Evolutionary conservation across 306 rosid genomes (phyloP).

Genomic region (Ormosia semicastrata): DNA sequence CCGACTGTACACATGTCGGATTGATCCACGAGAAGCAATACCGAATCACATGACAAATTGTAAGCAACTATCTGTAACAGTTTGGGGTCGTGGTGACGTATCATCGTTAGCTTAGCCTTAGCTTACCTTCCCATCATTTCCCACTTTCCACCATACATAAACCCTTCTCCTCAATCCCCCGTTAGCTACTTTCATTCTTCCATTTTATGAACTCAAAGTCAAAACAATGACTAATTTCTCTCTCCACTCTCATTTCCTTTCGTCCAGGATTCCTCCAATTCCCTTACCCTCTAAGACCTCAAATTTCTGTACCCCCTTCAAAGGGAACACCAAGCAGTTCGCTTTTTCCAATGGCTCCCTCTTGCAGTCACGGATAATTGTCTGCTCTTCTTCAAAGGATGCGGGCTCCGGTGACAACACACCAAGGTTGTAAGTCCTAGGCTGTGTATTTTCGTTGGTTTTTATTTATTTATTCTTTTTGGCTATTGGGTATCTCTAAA

Average conservation of each 20-base stretch:
- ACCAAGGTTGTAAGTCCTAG: constrained; percentile 43
- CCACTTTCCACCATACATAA: neutral
- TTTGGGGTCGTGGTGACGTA: neutral
- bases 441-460: neutral
- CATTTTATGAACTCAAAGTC: constrained; percentile 19
- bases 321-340: constrained; percentile 25
- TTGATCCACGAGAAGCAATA: no score
- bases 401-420: constrained; percentile 44
- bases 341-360: constrained; percentile 26
- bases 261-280: constrained; percentile 30
- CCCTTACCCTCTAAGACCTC: constrained; percentile 23
- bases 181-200: neutral
- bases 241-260: constrained; percentile 40
- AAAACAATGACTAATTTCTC: constrained; percentile 51
- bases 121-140: neutral
- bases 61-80: neutral
- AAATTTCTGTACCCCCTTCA: neutral
- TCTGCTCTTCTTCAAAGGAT: constrained; percentile 64
- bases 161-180: neutral
- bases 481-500: neutral
- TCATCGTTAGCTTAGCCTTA: neutral
- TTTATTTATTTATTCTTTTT: neutral
- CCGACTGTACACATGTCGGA: no score
- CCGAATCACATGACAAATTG: no score
- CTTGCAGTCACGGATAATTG: constrained; percentile 25